Evolutionary conservation across 2,329 filamentous ascomycete species (phyloP).

Genomic region (Neonectria coccinea): DNA sequence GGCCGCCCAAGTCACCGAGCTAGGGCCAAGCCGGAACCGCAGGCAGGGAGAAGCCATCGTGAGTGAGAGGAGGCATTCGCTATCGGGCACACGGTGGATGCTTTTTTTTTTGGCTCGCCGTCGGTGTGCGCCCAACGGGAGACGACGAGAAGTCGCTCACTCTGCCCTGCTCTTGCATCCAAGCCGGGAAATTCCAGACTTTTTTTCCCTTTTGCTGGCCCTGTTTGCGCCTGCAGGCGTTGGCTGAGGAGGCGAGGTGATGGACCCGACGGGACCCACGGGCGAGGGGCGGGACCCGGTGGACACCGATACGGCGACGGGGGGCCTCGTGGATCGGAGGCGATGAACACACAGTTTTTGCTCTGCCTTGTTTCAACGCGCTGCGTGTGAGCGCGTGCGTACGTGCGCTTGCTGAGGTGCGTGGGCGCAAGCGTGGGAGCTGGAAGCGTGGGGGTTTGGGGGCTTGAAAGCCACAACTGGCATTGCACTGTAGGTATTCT

Average conservation of each 20-base stretch:
- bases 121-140: conserved; percentile 35
- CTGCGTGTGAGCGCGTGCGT: conserved; percentile 2
- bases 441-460: conserved; percentile 25
- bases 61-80: conserved; percentile 29
- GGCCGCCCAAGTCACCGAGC: conserved; percentile 8
- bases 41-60: conserved; percentile 28
- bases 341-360: not conserved
- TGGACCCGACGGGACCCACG: conserved; percentile 5
- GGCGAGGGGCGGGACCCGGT: conserved; percentile 16
- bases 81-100: conserved; percentile 28
- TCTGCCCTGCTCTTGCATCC: not conserved
- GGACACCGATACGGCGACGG: conserved; percentile 16
- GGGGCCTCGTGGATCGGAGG: too few species aligned
- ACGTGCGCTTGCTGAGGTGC: conserved; percentile 16
- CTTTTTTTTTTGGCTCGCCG: not conserved
- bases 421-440: conserved; percentile 12
- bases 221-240: conserved; percentile 20
- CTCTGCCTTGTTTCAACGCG: not conserved
- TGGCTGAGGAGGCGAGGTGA: not conserved
- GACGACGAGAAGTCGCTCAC: conserved; percentile 28
- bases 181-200: conserved; percentile 19
- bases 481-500: not conserved
- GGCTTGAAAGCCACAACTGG: conserved; percentile 20
- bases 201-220: conserved; percentile 8
- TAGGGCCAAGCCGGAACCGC: conserved; percentile 23